Evolutionary conservation across 768 basidiomycete species (phyloP), one percentile per base, ranked within the genome.

Genomic region (Inosperma sp.): DNA sequence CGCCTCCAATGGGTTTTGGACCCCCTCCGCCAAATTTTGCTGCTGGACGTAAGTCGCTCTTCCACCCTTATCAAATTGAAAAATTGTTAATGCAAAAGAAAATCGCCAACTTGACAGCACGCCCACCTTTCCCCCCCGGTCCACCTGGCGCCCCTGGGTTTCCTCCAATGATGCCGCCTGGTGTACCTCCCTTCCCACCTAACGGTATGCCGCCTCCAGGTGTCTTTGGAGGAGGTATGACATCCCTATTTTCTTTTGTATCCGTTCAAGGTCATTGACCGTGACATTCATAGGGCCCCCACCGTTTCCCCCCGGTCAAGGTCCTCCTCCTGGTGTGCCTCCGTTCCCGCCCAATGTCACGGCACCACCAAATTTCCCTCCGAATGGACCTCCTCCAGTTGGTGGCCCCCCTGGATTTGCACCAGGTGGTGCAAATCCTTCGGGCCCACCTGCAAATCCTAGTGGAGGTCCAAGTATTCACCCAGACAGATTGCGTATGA

Each of bases 401-500:
- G 46, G 46, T 13, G 45, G 45, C 7, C 7, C 48, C 19, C 66
- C 63, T 54, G 66, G 65, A 46, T 69, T 71, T 14, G 65, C 71
- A 35, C 66, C 67, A 7, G 49, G 49, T 12, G 10, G 40, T 22
- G 25, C 30, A 12, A 37, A 27, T 41, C 59, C 65, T 59, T 58
- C 58, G 48, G 63, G 60, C 22, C 61, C 62, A n/a, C 57, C 64
- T 4, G 63, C 66, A 13, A 53, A 61, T 50, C 51, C 56, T 36
- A 65, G 69, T 25, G 65, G 64, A 16, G 77, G 77, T 16, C 82
- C 84, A 35, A 81, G 75, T n/a, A 90, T 92, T 56, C 89, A 92
- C 64, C 89, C 89, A 8, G 89, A 92, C 67, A 78, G 89, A 52
- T 59, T 88, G 66, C 76, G 87, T 52, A 90, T 92, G 88, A 81